Conservation (phyloP, 768 basidiomycete species). For the Lactifluus rugatus region DNA sequence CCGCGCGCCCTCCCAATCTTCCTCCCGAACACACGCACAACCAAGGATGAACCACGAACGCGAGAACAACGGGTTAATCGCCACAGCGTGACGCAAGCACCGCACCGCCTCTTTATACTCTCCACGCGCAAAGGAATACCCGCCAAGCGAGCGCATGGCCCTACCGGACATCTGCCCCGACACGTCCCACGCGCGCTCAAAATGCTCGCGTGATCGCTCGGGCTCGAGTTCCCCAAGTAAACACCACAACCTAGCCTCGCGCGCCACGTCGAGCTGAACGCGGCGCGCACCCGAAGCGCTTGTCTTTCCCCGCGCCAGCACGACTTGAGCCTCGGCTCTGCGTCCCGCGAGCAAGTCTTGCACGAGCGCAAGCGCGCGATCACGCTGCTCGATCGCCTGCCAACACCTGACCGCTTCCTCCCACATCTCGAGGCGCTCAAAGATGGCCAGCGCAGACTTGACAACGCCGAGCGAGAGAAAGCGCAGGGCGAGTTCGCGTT, state of each 20-base stretch:
- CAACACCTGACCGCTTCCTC: slow-evolving; percentile 91
- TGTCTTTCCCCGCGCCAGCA: slow-evolving; percentile 41
- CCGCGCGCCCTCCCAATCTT: slow-evolving; percentile 77
- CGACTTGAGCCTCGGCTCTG: slow-evolving; percentile 72
- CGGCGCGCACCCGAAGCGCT: slow-evolving; percentile 41
- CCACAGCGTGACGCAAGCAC: slow-evolving; percentile 65
- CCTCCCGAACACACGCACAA: slow-evolving; percentile 72
- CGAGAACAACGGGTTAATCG: slow-evolving; percentile 80
- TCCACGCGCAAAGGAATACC: slow-evolving; percentile 60
- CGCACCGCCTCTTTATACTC: slow-evolving; percentile 54
- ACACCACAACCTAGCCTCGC: slow-evolving; percentile 92
- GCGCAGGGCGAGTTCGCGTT: slow-evolving; percentile 77
- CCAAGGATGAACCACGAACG: slow-evolving; percentile 97
- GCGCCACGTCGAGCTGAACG: slow-evolving; percentile 44
- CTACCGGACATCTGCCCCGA: slow-evolving; percentile 76
- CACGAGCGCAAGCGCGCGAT: slow-evolving; percentile 73
- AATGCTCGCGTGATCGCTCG: slow-evolving; percentile 58
- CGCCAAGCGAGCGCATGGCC: slow-evolving; percentile 87
- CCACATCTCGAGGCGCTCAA: slow-evolving; percentile 96
- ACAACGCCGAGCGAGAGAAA: slow-evolving; percentile 81
- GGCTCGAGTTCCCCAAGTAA: slow-evolving; percentile 87
- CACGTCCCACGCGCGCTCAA: slow-evolving; percentile 74
- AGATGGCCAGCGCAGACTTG: slow-evolving; percentile 87
- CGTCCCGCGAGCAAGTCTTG: slow-evolving; percentile 75
- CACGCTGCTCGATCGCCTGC: slow-evolving; percentile 67